Conservation (phyloP, 495 filamentous ascomycete genomes). For the Penicillium ochrochloron region DNA sequence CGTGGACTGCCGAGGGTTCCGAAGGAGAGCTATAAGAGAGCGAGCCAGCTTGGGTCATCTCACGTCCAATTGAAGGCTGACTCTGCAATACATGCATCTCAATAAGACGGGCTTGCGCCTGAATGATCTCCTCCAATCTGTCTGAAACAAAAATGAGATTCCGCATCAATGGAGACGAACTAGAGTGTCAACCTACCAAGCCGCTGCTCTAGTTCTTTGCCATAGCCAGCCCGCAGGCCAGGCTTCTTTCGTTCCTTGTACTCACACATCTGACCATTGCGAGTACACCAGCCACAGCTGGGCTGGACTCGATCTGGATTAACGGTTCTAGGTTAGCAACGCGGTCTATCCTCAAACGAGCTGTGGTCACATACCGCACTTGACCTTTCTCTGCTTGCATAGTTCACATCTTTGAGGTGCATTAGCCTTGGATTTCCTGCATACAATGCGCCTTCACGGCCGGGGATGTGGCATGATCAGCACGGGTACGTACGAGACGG, state of each 20-base stretch:
- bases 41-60: conserved; percentile 32
- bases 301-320: conserved; percentile 71
- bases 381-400: conserved; percentile 85
- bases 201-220: conserved; percentile 82
- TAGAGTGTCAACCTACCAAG: conserved; percentile 47
- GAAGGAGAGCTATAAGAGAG: conserved; percentile 50
- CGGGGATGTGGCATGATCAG: conserved; percentile 1
- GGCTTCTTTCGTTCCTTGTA: conserved; percentile 89
- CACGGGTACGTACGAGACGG: conserved; percentile 46
- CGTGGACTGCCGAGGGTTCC: conserved; percentile 44
- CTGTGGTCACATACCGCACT: conserved; percentile 59
- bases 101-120: conserved; percentile 51
- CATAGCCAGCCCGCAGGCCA: conserved; percentile 82
- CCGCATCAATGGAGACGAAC: neutral
- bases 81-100: conserved; percentile 54
- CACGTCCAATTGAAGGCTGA: conserved; percentile 31
- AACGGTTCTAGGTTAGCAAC: conserved; percentile 20
- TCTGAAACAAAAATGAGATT: conserved; percentile 33
- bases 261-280: conserved; percentile 77
- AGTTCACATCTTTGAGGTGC: conserved; percentile 65
- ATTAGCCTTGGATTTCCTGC: conserved; percentile 27
- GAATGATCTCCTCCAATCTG: conserved; percentile 53
- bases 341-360: neutral
- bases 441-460: neutral
- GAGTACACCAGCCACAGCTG: conserved; percentile 84